These are phyloP conservation scores for Diplocarpon mali DNA, from an alignment of 2,329 filamentous ascomycete genomes.

Conservation along the genomic window DNA sequence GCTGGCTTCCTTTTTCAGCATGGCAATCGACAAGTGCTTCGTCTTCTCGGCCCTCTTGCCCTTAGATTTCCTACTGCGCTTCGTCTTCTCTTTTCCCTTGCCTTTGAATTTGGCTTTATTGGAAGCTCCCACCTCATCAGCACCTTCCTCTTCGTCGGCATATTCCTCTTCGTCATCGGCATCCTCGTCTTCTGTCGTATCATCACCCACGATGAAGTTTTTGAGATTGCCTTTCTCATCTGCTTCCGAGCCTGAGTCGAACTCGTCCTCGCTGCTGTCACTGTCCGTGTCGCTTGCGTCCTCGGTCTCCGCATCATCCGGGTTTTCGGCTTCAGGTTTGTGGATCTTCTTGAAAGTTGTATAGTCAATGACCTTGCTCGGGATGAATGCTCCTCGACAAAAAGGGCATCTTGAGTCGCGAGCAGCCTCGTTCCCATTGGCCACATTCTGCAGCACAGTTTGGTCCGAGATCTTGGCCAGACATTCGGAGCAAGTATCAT, in stretches of 20 bases:
- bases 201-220: conserved; percentile 45
- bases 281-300: conserved; percentile 25
- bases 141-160: conserved; percentile 24
- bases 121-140: conserved; percentile 22
- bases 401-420: conserved; percentile 49
- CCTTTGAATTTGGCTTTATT: conserved; percentile 35
- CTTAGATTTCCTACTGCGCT: conserved; percentile 28
- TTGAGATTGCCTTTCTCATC: conserved; percentile 34
- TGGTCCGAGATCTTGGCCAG: conserved; percentile 58
- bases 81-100: conserved; percentile 28
- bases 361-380: conserved; percentile 62
- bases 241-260: conserved; percentile 30
- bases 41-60: conserved; percentile 22
- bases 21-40: conserved; percentile 40
- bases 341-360: conserved; percentile 63
- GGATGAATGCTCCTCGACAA: conserved; percentile 58
- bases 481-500: conserved; percentile 69
- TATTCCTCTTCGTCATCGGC: conserved; percentile 27
- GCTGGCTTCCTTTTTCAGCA: conserved; percentile 55
- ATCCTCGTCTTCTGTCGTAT: conserved; percentile 13
- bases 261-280: conserved; percentile 22
- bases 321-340: conserved; percentile 39
- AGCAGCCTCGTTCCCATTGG: conserved; percentile 44
- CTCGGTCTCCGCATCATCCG: conserved; percentile 11
- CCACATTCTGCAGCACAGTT: conserved; percentile 40